These are phyloP conservation scores for Botryotinia calthae DNA, from an alignment of 2,329 filamentous ascomycete species.

Conservation along the genomic window DNA sequence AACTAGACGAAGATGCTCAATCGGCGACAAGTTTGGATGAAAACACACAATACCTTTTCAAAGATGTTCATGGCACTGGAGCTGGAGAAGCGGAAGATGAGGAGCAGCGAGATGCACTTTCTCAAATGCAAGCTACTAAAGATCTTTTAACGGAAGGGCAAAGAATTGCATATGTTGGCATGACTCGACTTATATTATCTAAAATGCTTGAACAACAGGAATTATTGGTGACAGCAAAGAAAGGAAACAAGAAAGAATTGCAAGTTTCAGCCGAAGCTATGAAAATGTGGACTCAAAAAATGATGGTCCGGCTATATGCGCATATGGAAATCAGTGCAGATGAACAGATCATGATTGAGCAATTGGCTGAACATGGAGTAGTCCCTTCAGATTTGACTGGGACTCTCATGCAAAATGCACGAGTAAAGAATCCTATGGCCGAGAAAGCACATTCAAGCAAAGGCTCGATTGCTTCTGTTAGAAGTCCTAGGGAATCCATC, in stretches of 20 bases:
- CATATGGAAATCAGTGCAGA: conserved; percentile 94
- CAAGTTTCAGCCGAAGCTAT: conserved; percentile 70
- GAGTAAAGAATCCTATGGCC: conserved; percentile 89
- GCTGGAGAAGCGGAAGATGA: conserved; percentile 67
- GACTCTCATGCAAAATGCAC: conserved; percentile 83
- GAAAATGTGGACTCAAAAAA: conserved; percentile 97
- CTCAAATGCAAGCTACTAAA: conserved; percentile 94
- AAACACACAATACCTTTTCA: conserved; percentile 94
- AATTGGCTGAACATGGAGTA: conserved; percentile 89
- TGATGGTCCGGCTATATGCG: conserved; percentile 90
- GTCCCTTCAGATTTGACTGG: conserved; percentile 79
- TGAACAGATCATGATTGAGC: conserved; percentile 98
- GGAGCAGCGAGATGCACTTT: conserved; percentile 78
- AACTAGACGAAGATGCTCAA: conserved; percentile 90
- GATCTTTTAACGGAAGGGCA: conserved; percentile 93
- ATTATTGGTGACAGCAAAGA: conserved; percentile 52
- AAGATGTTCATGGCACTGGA: conserved; percentile 59
- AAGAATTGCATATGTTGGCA: conserved; percentile 90
- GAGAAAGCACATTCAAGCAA: conserved; percentile 42
- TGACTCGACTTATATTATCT: conserved; percentile 77
- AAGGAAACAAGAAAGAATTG: conserved; percentile 68
- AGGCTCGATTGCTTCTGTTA: conserved; percentile 28
- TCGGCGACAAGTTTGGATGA: conserved; percentile 97
- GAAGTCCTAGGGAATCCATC: conserved; percentile 41
- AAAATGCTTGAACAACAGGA: conserved; percentile 71